A percentile compares a stretch with the other conserved stretches of the same genome.
Conservation (phyloP, 202 grass and related monocot species). For the Saccharum hybrid region DNA sequence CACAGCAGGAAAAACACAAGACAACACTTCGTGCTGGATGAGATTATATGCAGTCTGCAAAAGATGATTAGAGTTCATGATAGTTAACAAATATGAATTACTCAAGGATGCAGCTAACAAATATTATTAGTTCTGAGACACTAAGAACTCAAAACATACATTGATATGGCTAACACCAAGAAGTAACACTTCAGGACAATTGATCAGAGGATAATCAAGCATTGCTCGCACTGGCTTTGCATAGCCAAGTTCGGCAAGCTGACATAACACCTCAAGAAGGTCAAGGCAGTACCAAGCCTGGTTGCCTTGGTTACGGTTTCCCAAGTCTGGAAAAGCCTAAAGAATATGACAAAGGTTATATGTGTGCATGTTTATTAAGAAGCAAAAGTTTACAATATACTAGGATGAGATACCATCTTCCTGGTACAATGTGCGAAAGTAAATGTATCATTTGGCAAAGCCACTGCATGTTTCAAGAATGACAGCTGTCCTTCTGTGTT, state of each 20-base stretch:
- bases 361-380: slow-evolving; percentile 6
- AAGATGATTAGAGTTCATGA: slow-evolving; percentile 31
- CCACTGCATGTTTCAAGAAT: slow-evolving; percentile 81
- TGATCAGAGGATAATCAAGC: slow-evolving; percentile 67
- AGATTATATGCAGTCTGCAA: slow-evolving; percentile 93
- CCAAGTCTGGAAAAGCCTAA: slow-evolving; percentile 70
- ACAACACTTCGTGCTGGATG: slow-evolving; percentile 79
- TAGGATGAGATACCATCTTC: slow-evolving; percentile 58
- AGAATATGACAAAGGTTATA: slow-evolving; percentile 48
- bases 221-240: slow-evolving; percentile 59
- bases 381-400: slow-evolving; percentile 15
- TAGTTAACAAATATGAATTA: slow-evolving; percentile 27
- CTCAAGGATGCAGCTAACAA: slow-evolving; percentile 4
- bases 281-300: slow-evolving; percentile 88
- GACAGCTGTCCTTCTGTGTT: slow-evolving; percentile 91
- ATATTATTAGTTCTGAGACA: slow-evolving; percentile 10
- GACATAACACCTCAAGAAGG: slow-evolving; percentile 82
- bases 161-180: slow-evolving; percentile 82
- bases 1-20: slow-evolving; percentile 71
- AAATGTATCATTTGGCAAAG: slow-evolving; percentile 63
- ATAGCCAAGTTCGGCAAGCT: slow-evolving; percentile 81
- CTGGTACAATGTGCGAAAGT: slow-evolving; percentile 73
- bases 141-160: slow-evolving; percentile 48
- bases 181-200: slow-evolving; percentile 80
- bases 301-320: slow-evolving; percentile 59